These are phyloP conservation scores for Pichia sp. DNA, from an alignment of 1,139 yeast species.

Conservation along the genomic window DNA sequence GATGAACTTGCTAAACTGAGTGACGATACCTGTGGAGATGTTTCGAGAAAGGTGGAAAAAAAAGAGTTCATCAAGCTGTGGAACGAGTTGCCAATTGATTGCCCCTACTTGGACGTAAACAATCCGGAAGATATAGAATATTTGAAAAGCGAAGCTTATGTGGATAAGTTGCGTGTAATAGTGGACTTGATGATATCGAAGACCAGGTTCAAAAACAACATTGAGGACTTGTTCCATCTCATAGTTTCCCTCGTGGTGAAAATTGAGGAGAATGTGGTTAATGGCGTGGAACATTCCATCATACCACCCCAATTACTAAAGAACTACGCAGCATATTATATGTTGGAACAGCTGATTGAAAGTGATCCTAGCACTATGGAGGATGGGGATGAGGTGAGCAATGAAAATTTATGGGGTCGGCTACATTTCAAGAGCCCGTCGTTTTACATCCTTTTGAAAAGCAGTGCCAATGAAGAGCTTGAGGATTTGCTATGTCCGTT, in stretches of 20 bases:
- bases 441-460: conserved; percentile 8
- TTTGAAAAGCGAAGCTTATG: conserved; percentile 13
- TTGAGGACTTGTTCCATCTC: conserved; percentile 12
- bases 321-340: conserved; percentile 8
- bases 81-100: conserved; percentile 10
- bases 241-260: conserved; percentile 8
- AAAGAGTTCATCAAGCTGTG: conserved; percentile 10
- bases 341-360: conserved; percentile 2
- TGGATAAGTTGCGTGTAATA: conserved; percentile 17
- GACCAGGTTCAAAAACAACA: conserved; percentile 8
- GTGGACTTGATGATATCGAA: conserved; percentile 13
- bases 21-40: neutral
- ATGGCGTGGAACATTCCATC: neutral
- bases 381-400: neutral
- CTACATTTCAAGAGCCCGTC: conserved; percentile 9
- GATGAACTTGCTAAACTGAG: neutral
- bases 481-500: conserved; percentile 10
- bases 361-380: conserved; percentile 2
- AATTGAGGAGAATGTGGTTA: conserved; percentile 7
- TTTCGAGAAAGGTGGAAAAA: conserved; percentile 4
- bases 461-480: conserved; percentile 12
- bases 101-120: conserved; percentile 15
- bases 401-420: conserved; percentile 9
- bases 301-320: conserved; percentile 8
- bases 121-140: conserved; percentile 12